Evolutionary conservation across 1,284 basidiomycete species (phyloP).

Genomic region (Puccinia horiana): DNA sequence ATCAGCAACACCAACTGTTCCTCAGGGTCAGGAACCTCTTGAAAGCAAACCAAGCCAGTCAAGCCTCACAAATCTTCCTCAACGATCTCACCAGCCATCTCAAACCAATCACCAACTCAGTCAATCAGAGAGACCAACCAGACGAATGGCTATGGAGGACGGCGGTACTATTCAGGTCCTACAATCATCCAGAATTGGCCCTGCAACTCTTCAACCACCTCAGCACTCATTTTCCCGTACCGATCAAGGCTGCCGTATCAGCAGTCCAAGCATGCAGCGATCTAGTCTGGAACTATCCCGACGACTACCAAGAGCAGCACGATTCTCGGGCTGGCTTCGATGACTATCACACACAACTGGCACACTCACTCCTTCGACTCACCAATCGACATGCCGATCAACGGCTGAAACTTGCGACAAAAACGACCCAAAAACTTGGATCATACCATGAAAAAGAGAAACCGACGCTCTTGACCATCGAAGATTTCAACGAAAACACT

Average conservation of each 20-base stretch:
- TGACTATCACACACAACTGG: slow-evolving; percentile 1
- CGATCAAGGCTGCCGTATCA: neutral
- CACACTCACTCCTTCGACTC: slow-evolving; percentile 2
- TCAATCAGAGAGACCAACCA: neutral
- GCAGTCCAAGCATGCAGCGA: slow-evolving; percentile 6
- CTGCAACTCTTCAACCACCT: neutral
- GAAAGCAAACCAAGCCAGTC: neutral
- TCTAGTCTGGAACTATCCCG: slow-evolving; percentile 7
- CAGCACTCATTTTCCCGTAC: neutral
- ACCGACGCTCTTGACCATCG: neutral
- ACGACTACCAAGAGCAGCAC: neutral
- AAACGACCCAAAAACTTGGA: neutral
- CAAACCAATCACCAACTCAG: neutral
- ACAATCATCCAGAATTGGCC: slow-evolving; percentile 15
- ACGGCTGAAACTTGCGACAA: neutral
- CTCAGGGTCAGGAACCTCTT: neutral
- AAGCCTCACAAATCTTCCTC: neutral
- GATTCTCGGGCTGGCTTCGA: neutral
- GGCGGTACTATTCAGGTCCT: slow-evolving; percentile 23
- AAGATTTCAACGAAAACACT: neutral
- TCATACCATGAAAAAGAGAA: too few relatives aligned
- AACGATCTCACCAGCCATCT: neutral
- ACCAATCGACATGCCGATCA: neutral
- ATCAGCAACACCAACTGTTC: slow-evolving; percentile 16
- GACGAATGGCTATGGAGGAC: slow-evolving; percentile 12